phyloP scores from a whole-genome alignment of 169 alveolate genomes.

The Cryptosporidium parvum region DNA sequence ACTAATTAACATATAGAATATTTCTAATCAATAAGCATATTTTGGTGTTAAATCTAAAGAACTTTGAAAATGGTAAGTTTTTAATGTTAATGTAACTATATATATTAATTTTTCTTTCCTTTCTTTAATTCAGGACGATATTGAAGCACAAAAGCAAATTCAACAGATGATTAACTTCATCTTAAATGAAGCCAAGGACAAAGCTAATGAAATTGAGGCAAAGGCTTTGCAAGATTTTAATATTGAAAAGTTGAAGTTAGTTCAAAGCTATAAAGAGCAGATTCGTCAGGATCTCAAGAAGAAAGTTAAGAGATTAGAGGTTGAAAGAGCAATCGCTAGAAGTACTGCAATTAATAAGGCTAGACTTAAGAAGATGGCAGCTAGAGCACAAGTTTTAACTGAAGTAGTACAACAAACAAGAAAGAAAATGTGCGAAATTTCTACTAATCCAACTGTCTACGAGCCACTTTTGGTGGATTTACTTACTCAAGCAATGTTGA shows the following conservation, averaged over 20 bases:
- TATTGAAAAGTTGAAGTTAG: slow-evolving; percentile 90
- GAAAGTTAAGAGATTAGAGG: slow-evolving; percentile 77
- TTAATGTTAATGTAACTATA: background rate
- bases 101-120: background rate
- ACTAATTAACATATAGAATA: background rate
- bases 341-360: slow-evolving; percentile 90
- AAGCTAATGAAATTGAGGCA: slow-evolving; percentile 93
- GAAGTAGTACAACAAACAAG: slow-evolving; percentile 83
- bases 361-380: slow-evolving; percentile 88
- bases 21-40: background rate
- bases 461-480: slow-evolving; percentile 58
- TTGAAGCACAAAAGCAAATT: slow-evolving; percentile 92
- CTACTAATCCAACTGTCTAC: slow-evolving; percentile 42
- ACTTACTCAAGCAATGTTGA: slow-evolving; percentile 79
- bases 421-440: slow-evolving; percentile 82
- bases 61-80: background rate
- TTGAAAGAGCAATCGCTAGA: slow-evolving; percentile 83
- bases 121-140: slow-evolving; percentile 84
- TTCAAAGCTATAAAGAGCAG: slow-evolving; percentile 91
- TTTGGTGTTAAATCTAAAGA: background rate
- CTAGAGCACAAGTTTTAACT: slow-evolving; percentile 85
- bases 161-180: slow-evolving; percentile 94
- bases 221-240: slow-evolving; percentile 93
- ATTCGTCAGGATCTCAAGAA: slow-evolving; percentile 85
- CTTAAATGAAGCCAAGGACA: slow-evolving; percentile 93